phyloP scores from a whole-genome alignment of 164 flowering plant species.

The grape (Vitis vinifera) region ASM3070453v1 NC_081813.1:14160501-14161000 shows the following conservation, averaged over 20 bases:
- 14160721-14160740: conserved; percentile 15
- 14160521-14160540: no score
- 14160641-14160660: no score
- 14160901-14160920: conserved; percentile 19
- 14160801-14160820: conserved; percentile 14
- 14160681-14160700: conserved; percentile 30
- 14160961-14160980: background rate
- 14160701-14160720: conserved; percentile 21
- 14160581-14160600: no score
- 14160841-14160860: conserved; percentile 18
- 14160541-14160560: no score
- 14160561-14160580: no score
- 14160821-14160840: conserved; percentile 7
- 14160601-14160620: no score
- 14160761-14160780: no score
- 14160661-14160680: conserved; percentile 29
- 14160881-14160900: background rate
- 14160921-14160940: conserved; percentile 18
- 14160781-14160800: no score
- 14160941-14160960: conserved; percentile 25
- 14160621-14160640: no score
- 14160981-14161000: background rate
- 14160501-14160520: no score
- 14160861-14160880: conserved; percentile 10
- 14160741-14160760: conserved; percentile 22